Percentiles rank a stretch among this genome's conserved stretches.
Conservation (phyloP, 306 rosid genomes). For the Prosopis cineraria region DNA sequence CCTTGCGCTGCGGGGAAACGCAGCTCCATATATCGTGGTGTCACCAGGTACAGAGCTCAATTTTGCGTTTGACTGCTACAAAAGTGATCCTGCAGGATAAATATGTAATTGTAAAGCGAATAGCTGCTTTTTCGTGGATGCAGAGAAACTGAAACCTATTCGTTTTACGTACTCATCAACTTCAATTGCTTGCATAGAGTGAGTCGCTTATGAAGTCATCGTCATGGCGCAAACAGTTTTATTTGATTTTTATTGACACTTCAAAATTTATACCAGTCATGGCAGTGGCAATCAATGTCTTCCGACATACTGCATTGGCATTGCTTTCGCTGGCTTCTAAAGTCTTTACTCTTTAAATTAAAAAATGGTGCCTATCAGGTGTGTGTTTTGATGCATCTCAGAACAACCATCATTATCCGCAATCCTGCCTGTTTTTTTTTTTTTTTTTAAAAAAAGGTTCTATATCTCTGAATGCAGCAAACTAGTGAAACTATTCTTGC, state of each 20-base stretch:
- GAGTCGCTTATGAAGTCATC: neutral
- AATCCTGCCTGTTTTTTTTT: neutral
- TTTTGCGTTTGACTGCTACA: slow-evolving; percentile 27
- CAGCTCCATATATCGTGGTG: slow-evolving; percentile 85
- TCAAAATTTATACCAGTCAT: neutral
- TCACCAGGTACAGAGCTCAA: slow-evolving; percentile 56
- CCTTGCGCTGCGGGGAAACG: slow-evolving; percentile 85
- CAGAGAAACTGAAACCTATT: neutral
- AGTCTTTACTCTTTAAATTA: neutral
- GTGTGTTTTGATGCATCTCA: neutral
- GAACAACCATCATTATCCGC: neutral
- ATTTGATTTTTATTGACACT: neutral
- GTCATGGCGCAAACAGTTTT: neutral
- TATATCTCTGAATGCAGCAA: neutral
- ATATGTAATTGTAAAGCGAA: neutral
- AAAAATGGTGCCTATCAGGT: neutral
- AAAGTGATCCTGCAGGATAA: neutral
- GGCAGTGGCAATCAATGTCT: neutral
- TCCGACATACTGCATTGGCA: neutral
- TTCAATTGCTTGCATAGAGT: neutral
- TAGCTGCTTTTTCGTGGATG: neutral
- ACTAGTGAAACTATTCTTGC: neutral
- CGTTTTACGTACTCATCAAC: neutral
- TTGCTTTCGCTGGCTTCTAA: neutral
- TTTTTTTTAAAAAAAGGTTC: neutral